Evolutionary conservation across 768 basidiomycete genomes (phyloP).

Genomic region (Neoboletus magnificus): DNA sequence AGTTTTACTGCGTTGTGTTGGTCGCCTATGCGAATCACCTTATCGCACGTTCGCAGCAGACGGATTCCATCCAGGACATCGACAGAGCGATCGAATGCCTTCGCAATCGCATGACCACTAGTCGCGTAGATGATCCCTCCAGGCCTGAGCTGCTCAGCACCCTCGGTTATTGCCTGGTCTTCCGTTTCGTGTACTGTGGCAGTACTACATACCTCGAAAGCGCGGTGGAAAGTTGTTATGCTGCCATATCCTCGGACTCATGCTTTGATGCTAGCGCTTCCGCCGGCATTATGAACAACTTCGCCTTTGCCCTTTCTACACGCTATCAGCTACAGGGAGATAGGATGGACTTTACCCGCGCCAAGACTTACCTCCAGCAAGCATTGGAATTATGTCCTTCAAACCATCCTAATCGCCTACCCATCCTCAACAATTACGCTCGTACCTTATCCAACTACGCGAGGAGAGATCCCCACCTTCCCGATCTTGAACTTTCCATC

Average conservation of each 20-base stretch:
- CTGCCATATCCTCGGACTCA: neutral
- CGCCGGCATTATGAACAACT: neutral
- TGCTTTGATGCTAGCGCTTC: neutral
- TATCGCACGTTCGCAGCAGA: slow-evolving; percentile 6
- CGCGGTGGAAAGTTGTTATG: neutral
- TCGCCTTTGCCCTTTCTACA: neutral
- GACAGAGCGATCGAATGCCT: slow-evolving; percentile 13
- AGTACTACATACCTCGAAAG: neutral
- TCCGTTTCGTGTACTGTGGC: slow-evolving; percentile 7
- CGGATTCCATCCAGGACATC: slow-evolving; percentile 13
- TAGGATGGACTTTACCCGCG: neutral
- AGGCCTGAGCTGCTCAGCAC: slow-evolving; percentile 1
- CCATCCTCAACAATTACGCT: slow-evolving; percentile 13
- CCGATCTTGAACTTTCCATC: slow-evolving; percentile 9
- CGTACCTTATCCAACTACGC: slow-evolving; percentile 13
- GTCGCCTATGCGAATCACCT: slow-evolving; percentile 11
- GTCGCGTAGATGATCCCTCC: slow-evolving; percentile 1
- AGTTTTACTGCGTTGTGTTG: neutral
- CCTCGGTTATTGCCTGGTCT: slow-evolving; percentile 12
- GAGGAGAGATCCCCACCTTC: neutral
- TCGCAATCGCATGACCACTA: slow-evolving; percentile 5
- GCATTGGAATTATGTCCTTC: neutral
- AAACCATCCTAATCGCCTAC: neutral
- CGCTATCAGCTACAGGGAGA: neutral
- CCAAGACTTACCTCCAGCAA: neutral